Conservation (phyloP, 768 basidiomycete genomes). For the Cystoderma amianthinum region DNA sequence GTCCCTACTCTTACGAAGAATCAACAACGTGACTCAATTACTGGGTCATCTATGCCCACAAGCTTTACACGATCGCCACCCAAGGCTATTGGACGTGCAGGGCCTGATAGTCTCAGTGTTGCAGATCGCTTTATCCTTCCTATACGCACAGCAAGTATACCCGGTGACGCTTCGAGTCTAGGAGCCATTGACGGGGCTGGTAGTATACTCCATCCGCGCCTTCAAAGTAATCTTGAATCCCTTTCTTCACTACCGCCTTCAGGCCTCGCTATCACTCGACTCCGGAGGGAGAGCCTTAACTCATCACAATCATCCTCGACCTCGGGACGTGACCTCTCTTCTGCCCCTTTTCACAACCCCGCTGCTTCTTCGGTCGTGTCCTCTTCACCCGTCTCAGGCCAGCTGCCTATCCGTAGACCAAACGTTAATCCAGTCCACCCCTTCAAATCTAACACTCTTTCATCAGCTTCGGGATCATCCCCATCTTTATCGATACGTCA, state of each 20-base stretch:
- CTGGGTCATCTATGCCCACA: neutral
- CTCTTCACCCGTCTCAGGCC: slow-evolving; percentile 20
- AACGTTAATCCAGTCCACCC: slow-evolving; percentile 25
- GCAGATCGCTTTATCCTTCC: slow-evolving; percentile 1
- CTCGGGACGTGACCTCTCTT: slow-evolving; percentile 13
- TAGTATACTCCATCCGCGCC: neutral
- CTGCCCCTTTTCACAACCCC: slow-evolving; percentile 6
- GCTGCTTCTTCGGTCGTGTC: slow-evolving; percentile 18
- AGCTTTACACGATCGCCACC: neutral
- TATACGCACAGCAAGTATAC: neutral
- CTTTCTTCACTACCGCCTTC: slow-evolving; percentile 12
- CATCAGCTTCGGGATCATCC: slow-evolving; percentile 21
- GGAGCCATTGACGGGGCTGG: neutral
- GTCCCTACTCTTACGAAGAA: neutral
- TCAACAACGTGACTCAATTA: neutral
- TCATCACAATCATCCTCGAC: slow-evolving; percentile 20
- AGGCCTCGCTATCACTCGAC: slow-evolving; percentile 31
- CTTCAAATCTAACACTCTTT: slow-evolving; percentile 32
- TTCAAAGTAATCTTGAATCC: neutral
- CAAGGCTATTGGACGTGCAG: neutral
- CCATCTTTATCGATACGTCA: slow-evolving; percentile 26
- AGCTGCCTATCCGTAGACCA: slow-evolving; percentile 23
- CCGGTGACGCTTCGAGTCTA: neutral
- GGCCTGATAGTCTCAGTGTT: neutral
- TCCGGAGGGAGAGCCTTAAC: slow-evolving; percentile 46